Conservation (phyloP, 169 alveolate genomes). For the Plasmodium malariae region DNA sequence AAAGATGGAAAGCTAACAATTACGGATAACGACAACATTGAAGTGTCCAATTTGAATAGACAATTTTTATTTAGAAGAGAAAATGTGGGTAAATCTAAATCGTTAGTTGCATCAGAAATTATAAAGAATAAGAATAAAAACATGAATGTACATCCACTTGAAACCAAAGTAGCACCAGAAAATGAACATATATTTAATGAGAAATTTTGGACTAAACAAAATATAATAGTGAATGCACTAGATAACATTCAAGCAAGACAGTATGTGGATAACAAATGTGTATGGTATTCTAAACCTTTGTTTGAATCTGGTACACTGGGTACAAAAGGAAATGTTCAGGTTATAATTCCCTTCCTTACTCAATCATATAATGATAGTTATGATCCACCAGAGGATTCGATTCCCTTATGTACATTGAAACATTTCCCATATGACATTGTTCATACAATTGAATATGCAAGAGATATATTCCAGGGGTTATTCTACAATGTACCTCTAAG, state of each 20-base stretch:
- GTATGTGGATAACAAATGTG: conserved; percentile 98
- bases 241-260: conserved; percentile 97
- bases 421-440: conserved; percentile 99
- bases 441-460: conserved; percentile 99
- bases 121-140: conserved; percentile 92
- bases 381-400: conserved; percentile 98
- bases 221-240: conserved; percentile 97
- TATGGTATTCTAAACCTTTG: conserved; percentile 97
- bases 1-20: conserved; percentile 90
- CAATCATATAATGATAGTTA: conserved; percentile 98
- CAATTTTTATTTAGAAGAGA: conserved; percentile 97
- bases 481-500: conserved; percentile 96
- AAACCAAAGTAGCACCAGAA: conserved; percentile 95
- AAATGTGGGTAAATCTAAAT: conserved; percentile 86
- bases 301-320: conserved; percentile 99
- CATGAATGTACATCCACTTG: conserved; percentile 87
- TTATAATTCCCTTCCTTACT: conserved; percentile 96
- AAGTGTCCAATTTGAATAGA: conserved; percentile 97
- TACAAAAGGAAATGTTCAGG: conserved; percentile 97
- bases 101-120: conserved; percentile 87
- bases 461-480: conserved; percentile 96
- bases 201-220: conserved; percentile 96
- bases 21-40: conserved; percentile 98
- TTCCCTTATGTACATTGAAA: conserved; percentile 95
- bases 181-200: conserved; percentile 97